These are phyloP conservation scores for Bathelium albidoporum DNA, from an alignment of 495 filamentous ascomycete genomes.

Conservation along the genomic window DNA sequence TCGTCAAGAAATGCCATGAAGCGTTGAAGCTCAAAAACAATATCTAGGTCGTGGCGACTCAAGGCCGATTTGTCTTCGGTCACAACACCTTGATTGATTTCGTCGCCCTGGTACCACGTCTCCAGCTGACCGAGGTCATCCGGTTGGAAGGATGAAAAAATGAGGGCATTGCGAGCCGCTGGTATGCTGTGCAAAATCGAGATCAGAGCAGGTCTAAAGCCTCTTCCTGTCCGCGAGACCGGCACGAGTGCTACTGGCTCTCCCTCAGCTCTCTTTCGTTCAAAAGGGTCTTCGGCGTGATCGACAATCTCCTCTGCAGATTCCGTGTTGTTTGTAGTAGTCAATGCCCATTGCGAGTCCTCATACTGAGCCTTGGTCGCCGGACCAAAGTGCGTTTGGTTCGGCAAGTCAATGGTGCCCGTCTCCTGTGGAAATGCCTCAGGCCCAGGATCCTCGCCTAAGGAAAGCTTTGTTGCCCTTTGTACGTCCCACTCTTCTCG, in stretches of 20 bases:
- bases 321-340: slow-evolving; percentile 12
- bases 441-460: slow-evolving; percentile 2
- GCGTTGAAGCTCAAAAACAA: slow-evolving; percentile 20
- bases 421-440: slow-evolving; percentile 7
- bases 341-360: slow-evolving; percentile 12
- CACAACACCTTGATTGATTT: not conserved
- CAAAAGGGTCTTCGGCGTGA: slow-evolving; percentile 9
- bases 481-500: slow-evolving; percentile 14
- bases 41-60: not conserved
- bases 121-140: slow-evolving; percentile 15
- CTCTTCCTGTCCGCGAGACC: not conserved
- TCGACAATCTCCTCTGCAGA: slow-evolving; percentile 5
- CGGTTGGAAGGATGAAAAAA: slow-evolving; percentile 8
- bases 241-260: slow-evolving; percentile 1
- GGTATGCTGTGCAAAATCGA: slow-evolving; percentile 19
- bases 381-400: slow-evolving; percentile 13
- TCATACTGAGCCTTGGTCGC: slow-evolving; percentile 18
- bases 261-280: slow-evolving; percentile 16
- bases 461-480: slow-evolving; percentile 7
- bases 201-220: slow-evolving; percentile 17
- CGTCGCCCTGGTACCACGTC: slow-evolving; percentile 13
- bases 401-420: slow-evolving; percentile 2
- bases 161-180: slow-evolving; percentile 16
- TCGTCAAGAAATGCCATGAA: slow-evolving; percentile 22
- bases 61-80: not conserved